A percentile compares a stretch with the other conserved stretches of the same genome.
Conservation (phyloP, 2,329 filamentous ascomycete genomes). For the Claviceps pazoutovae region DNA sequence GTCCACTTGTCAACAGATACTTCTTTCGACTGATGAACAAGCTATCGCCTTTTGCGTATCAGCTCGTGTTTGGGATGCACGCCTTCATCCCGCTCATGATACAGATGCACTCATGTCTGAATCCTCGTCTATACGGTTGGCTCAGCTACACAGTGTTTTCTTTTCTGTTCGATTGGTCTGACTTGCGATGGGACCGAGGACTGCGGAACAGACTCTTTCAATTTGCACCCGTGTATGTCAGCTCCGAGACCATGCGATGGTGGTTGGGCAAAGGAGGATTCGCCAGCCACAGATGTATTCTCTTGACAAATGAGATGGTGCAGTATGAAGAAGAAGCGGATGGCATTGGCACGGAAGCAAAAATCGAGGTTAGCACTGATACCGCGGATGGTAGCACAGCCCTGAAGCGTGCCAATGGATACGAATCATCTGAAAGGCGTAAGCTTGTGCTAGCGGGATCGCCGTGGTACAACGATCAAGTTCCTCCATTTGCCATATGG, state of each 20-base stretch:
- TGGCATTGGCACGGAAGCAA: constrained; percentile 19
- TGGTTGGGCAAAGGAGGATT: constrained; percentile 87
- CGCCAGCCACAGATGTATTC: constrained; percentile 64
- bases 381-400: not conserved
- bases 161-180: constrained; percentile 80
- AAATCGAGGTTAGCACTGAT: not conserved
- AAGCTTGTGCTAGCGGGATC: constrained; percentile 27
- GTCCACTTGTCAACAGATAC: constrained; percentile 69
- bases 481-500: constrained; percentile 80
- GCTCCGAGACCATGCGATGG: constrained; percentile 84
- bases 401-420: too few species aligned
- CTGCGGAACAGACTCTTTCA: constrained; percentile 76
- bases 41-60: constrained; percentile 63
- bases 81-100: constrained; percentile 92
- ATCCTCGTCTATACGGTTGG: constrained; percentile 56
- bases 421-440: constrained; percentile 12
- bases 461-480: constrained; percentile 71
- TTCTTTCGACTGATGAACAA: constrained; percentile 87
- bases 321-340: constrained; percentile 48
- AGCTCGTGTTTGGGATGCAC: constrained; percentile 78
- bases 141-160: constrained; percentile 82
- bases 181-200: constrained; percentile 69
- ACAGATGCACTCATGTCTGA: constrained; percentile 57
- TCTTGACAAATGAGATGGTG: constrained; percentile 61
- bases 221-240: constrained; percentile 83